Conservation (phyloP, 1,139 yeast genomes). For the Pichia sp. region DNA sequence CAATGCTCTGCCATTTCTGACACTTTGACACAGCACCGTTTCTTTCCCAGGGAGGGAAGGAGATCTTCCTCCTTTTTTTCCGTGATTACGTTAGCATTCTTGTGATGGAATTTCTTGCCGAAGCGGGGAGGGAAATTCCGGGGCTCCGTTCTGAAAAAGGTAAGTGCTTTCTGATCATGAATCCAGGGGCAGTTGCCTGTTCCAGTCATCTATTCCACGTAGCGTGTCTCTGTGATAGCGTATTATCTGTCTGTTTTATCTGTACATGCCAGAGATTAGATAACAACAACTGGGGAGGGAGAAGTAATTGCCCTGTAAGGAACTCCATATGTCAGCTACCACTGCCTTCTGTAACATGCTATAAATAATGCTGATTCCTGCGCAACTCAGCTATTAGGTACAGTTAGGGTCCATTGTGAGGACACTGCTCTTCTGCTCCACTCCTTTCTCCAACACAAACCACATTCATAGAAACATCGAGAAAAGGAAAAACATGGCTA, state of each 20-base stretch:
- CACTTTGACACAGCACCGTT: too few relatives aligned
- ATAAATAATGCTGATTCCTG: neutral
- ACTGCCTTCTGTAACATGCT: neutral
- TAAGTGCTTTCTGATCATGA: neutral
- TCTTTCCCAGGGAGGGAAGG: too few relatives aligned
- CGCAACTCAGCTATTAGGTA: too few relatives aligned
- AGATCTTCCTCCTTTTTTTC: neutral
- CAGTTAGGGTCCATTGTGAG: too few relatives aligned
- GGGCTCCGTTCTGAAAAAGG: constrained; percentile 1
- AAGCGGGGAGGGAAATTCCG: neutral
- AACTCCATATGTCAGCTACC: too few relatives aligned
- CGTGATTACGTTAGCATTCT: neutral
- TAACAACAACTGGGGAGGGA: neutral
- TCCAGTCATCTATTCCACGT: neutral
- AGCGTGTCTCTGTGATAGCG: neutral
- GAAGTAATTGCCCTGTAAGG: neutral
- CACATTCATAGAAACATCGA: too few relatives aligned
- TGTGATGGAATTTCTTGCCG: neutral
- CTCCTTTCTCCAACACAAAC: neutral
- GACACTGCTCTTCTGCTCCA: neutral
- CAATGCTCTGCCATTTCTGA: neutral
- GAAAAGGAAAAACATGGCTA: constrained; percentile 13
- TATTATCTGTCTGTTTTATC: neutral
- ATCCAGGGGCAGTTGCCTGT: neutral
- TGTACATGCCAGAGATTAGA: neutral